Evolutionary conservation across 148 eudicot genomes (phyloP), one percentile per base, ranked within the genome.

Genomic region (Amaranthus hypochondriacus): DNA sequence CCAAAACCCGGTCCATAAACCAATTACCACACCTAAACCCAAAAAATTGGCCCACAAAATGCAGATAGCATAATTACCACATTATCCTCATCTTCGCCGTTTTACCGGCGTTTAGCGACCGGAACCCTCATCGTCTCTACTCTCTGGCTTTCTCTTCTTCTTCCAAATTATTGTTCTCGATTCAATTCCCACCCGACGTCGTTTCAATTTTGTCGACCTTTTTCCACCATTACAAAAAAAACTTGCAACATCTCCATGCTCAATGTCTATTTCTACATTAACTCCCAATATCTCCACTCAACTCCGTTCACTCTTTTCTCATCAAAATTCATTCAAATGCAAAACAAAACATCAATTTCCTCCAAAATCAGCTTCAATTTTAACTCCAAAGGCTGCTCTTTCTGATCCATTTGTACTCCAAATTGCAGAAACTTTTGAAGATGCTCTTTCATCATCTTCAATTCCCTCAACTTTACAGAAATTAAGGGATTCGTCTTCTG

Each of bases 341-440:
- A 56, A 56, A 75, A 15, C 42, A 48, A 65, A 62, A 44, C 21
- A 57, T 60, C 48, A 68, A 75, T 49, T 68, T 58, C 21, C 58
- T 28, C 53, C 78, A 71, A 75, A 56, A 75, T 51, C 78, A 64
- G 9, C 62, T 66, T 75, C 79, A 73, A 70, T 43, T 75, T 9
- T 69, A 11, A 62, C 78, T 68, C 77, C 85, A 73, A 3, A 65
- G 47, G 84, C 93, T 43, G 57, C 83, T 28, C 87, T 92, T 49
- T 92, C 97, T 5, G 97, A 95, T 83, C 97, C 98, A 3, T 86
- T 83, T 74, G 98, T 95, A 15, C 96, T 95, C 72, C 90, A 90
- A 85, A 78, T 95, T 39, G 97, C 98, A 3, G 98, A 95, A 82
- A 86, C 97, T 75, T 86, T 95, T 54, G 97, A 95, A 82, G 98